Evolutionary conservation across 2,329 filamentous ascomycete genomes (phyloP).

Genomic region (Biscogniauxia mediterranea): DNA sequence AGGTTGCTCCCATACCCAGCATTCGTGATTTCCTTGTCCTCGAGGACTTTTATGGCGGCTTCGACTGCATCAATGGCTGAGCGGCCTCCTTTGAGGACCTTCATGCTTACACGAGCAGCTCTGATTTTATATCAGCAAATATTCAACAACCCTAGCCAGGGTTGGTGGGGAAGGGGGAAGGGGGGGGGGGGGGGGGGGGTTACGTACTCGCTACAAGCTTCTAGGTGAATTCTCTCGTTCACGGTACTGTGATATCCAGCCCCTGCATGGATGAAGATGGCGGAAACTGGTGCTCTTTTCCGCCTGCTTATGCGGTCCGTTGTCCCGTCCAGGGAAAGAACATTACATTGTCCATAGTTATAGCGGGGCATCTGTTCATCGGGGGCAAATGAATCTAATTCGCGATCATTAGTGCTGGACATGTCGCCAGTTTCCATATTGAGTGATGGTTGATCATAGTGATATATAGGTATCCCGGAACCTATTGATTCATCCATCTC

Average conservation of each 20-base stretch:
- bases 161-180: not conserved
- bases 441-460: not conserved
- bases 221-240: constrained; percentile 81
- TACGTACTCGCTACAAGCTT: constrained; percentile 83
- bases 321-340: constrained; percentile 1
- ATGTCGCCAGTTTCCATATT: not conserved
- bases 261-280: constrained; percentile 93
- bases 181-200: too few relatives aligned
- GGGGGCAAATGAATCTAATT: constrained; percentile 5
- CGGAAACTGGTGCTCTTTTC: constrained; percentile 40
- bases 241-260: constrained; percentile 88
- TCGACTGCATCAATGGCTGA: constrained; percentile 87
- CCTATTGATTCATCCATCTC: not conserved
- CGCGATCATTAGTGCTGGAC: not conserved
- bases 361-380: not conserved
- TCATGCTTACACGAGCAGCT: constrained; percentile 82
- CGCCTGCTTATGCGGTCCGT: constrained; percentile 11
- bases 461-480: not conserved
- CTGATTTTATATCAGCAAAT: constrained; percentile 43
- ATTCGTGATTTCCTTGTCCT: constrained; percentile 95
- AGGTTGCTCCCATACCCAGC: constrained; percentile 95
- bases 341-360: not conserved
- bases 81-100: constrained; percentile 72
- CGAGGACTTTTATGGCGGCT: constrained; percentile 80
- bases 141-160: not conserved